Evolutionary conservation across 108 stramenopile genomes (phyloP).

Genomic region (Skeletonema costatum): DNA sequence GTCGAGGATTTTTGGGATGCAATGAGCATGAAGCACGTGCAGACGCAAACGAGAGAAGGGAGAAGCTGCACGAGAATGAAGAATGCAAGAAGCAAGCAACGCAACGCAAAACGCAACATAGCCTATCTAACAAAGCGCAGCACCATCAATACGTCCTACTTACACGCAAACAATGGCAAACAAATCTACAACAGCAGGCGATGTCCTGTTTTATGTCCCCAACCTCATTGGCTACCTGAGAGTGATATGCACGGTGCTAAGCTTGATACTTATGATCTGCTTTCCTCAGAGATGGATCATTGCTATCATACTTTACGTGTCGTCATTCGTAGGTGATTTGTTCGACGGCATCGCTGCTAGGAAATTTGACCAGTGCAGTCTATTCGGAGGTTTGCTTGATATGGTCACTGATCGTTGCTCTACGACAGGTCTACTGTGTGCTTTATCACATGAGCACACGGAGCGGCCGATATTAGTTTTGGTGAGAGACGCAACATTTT

Average conservation of each 20-base stretch:
- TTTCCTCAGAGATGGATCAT: constrained; percentile 52
- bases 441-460: constrained; percentile 62
- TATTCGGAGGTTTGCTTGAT: constrained; percentile 92
- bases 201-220: constrained; percentile 89
- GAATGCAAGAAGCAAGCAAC: too few species aligned
- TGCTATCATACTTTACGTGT: constrained; percentile 79
- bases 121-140: too few species aligned
- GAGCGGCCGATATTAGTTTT: constrained; percentile 31
- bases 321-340: constrained; percentile 93
- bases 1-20: too few species aligned
- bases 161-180: constrained; percentile 1
- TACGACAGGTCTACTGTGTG: constrained; percentile 82
- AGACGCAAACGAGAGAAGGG: too few species aligned
- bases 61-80: too few species aligned
- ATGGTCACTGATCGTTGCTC: constrained; percentile 98
- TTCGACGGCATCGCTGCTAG: constrained; percentile 96
- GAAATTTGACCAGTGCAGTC: constrained; percentile 84
- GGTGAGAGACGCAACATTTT: constrained; percentile 35
- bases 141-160: background rate
- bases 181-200: constrained; percentile 48
- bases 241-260: constrained; percentile 57
- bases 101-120: too few species aligned
- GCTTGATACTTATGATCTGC: constrained; percentile 72
- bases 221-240: constrained; percentile 94
- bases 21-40: too few species aligned